phyloP scores from a whole-genome alignment of 352 stramenopile species.

The Aphanomyces cochlioides region DNA sequence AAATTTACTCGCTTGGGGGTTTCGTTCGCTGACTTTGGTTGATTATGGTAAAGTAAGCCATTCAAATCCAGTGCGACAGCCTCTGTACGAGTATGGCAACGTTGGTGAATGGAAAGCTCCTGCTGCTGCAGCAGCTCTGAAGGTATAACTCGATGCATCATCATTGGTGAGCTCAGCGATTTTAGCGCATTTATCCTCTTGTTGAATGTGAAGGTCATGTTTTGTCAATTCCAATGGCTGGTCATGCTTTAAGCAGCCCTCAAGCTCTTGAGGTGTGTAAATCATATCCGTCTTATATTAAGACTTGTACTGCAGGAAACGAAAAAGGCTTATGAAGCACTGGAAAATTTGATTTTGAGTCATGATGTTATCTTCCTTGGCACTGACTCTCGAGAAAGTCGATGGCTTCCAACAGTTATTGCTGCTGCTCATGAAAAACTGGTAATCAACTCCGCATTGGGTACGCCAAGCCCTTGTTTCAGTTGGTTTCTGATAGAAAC shows the following conservation, averaged over 20 bases:
- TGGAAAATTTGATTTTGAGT: slow-evolving; percentile 88
- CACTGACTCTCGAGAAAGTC: slow-evolving; percentile 97
- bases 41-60: slow-evolving; percentile 97
- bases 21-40: slow-evolving; percentile 96
- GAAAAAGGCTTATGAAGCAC: slow-evolving; percentile 56
- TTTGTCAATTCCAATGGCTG: slow-evolving; percentile 99
- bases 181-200: slow-evolving; percentile 87
- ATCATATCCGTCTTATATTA: too few species aligned
- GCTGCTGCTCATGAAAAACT: slow-evolving; percentile 89
- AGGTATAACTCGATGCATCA: slow-evolving; percentile 26
- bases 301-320: slow-evolving; percentile 45
- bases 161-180: not conserved
- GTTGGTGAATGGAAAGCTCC: slow-evolving; percentile 92
- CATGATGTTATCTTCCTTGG: slow-evolving; percentile 97
- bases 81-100: slow-evolving; percentile 94
- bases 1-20: slow-evolving; percentile 95
- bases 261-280: slow-evolving; percentile 35
- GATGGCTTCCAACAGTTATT: slow-evolving; percentile 98
- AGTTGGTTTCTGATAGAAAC: slow-evolving; percentile 71
- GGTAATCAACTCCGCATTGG: slow-evolving; percentile 67
- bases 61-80: slow-evolving; percentile 97
- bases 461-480: not conserved
- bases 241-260: slow-evolving; percentile 80
- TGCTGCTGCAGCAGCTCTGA: slow-evolving; percentile 90
- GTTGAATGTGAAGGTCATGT: slow-evolving; percentile 83